Evolutionary conservation across 768 basidiomycete species (phyloP).

Genomic region (Lanmaoa pseudosensibilis): DNA sequence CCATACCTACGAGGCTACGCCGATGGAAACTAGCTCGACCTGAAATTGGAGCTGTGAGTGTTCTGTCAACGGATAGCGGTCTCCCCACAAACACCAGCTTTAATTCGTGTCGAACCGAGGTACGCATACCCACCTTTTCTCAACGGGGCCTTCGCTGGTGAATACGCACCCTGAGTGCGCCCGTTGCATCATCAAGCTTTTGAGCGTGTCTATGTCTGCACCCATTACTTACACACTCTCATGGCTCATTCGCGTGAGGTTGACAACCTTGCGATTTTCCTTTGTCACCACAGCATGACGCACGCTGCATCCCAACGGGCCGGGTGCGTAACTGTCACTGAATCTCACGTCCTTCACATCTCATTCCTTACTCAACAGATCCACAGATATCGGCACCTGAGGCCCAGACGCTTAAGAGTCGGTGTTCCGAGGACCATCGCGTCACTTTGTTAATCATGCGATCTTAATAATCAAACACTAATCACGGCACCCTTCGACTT

Average conservation of each 20-base stretch:
- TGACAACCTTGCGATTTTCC: not conserved
- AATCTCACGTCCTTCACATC: not conserved
- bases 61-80: not conserved
- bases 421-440: not conserved
- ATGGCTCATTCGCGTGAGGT: not conserved
- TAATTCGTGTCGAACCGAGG: not conserved
- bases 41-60: not conserved
- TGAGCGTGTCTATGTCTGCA: not conserved
- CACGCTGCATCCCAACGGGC: not conserved
- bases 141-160: not conserved
- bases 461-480: too few species aligned
- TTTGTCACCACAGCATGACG: not conserved
- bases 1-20: not conserved
- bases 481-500: not conserved
- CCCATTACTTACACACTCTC: not conserved
- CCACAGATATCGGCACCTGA: not conserved
- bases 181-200: not conserved
- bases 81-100: not conserved
- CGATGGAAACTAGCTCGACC: not conserved
- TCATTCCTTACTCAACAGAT: not conserved
- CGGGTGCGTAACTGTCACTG: not conserved
- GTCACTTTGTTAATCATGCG: not conserved
- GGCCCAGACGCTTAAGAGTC: not conserved
- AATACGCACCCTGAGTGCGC: not conserved
- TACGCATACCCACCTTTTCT: not conserved